These are phyloP conservation scores for Pulicaria dysenterica DNA, from an alignment of 129 eudicot species.

Conservation along the genomic window DNA sequence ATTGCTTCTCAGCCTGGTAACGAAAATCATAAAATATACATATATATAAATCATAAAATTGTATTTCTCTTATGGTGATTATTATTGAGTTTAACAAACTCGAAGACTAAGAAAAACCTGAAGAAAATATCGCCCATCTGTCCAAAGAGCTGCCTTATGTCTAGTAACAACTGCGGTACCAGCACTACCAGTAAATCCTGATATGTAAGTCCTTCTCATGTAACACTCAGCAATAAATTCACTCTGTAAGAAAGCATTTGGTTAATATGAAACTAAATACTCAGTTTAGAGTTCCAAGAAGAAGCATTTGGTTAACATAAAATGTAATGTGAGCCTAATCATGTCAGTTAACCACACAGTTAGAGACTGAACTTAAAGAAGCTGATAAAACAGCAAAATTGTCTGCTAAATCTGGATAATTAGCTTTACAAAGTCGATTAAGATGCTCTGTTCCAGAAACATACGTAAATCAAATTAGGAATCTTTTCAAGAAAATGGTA, in stretches of 20 bases:
- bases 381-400: not conserved
- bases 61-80: not conserved
- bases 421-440: not conserved
- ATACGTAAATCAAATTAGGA: too few species aligned
- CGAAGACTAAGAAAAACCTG: slow-evolving; percentile 56
- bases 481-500: too few species aligned
- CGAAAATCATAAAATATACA: not conserved
- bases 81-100: slow-evolving; percentile 5
- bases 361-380: not conserved
- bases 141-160: slow-evolving; percentile 96
- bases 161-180: slow-evolving; percentile 90
- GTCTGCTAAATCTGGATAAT: not conserved
- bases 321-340: slow-evolving; percentile 8
- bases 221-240: slow-evolving; percentile 94
- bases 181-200: slow-evolving; percentile 99
- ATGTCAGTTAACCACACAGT: slow-evolving; percentile 17
- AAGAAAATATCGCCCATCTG: slow-evolving; percentile 92
- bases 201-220: slow-evolving; percentile 78
- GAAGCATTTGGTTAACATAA: slow-evolving; percentile 7
- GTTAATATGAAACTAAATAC: slow-evolving; percentile 3
- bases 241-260: slow-evolving; percentile 53
- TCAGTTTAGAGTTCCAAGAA: not conserved
- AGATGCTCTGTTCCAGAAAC: not conserved
- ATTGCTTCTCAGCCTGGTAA: slow-evolving; percentile 85
- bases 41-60: not conserved